phyloP scores from a whole-genome alignment of 805 yeast genomes.

The Hanseniaspora lindneri region DNA sequence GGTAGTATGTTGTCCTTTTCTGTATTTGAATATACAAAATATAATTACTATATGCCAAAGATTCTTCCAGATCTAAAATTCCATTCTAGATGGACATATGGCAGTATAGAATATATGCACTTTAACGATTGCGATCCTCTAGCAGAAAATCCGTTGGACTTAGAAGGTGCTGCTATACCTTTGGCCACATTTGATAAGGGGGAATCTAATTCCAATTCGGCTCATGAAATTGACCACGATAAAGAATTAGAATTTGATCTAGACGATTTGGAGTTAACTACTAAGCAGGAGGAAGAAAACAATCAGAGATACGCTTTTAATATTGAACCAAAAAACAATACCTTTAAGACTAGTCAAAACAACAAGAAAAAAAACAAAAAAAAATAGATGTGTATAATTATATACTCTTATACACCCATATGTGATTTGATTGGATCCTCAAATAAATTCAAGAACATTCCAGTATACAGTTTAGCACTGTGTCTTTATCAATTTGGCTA shows the following conservation, averaged over 20 bases:
- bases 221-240: background rate
- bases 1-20: conserved; percentile 74
- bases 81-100: conserved; percentile 17
- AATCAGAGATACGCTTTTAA: background rate
- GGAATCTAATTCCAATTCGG: background rate
- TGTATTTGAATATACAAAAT: conserved; percentile 58
- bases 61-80: conserved; percentile 12
- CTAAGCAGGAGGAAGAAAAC: conserved; percentile 12
- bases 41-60: conserved; percentile 48
- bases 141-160: conserved; percentile 4
- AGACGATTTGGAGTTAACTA: conserved; percentile 10
- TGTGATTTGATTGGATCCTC: too few relatives aligned
- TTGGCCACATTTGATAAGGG: background rate
- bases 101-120: conserved; percentile 9
- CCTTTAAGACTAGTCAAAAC: background rate
- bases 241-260: conserved; percentile 13
- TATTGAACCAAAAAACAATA: background rate
- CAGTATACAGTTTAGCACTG: too few relatives aligned
- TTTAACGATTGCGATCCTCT: conserved; percentile 13
- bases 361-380: background rate
- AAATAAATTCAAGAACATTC: too few relatives aligned
- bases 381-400: too few relatives aligned
- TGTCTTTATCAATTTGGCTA: too few relatives aligned
- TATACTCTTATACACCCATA: too few relatives aligned
- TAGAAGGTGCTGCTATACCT: conserved; percentile 7